These are phyloP conservation scores for Kodamaea nitidulidarum DNA, from an alignment of 805 yeast species.

Conservation along the genomic window DNA sequence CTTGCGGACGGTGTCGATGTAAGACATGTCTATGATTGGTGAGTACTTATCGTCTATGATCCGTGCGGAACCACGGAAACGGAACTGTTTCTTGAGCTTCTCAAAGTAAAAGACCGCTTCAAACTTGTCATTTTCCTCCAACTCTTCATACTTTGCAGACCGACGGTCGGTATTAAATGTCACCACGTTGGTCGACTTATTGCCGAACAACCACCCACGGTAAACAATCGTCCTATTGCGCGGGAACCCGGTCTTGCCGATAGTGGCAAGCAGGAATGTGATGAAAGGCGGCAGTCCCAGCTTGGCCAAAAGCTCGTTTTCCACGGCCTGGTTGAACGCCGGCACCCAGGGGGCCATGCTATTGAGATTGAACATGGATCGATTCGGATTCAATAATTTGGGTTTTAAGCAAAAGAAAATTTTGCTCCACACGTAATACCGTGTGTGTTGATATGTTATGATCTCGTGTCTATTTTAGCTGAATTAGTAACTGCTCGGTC, in stretches of 20 bases:
- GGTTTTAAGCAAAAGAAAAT: background rate
- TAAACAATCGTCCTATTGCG: slow-evolving; percentile 65
- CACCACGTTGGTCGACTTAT: slow-evolving; percentile 60
- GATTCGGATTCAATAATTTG: background rate
- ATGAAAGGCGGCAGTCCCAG: slow-evolving; percentile 44
- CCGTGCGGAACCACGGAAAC: slow-evolving; percentile 66
- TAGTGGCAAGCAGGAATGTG: slow-evolving; percentile 65
- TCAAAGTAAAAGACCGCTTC: slow-evolving; percentile 78
- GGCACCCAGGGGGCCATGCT: slow-evolving; percentile 76
- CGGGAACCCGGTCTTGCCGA: slow-evolving; percentile 47
- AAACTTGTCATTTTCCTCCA: slow-evolving; percentile 48
- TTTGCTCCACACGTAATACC: background rate
- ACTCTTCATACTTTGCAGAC: slow-evolving; percentile 57
- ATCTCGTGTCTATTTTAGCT: slow-evolving; percentile 1
- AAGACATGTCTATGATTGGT: slow-evolving; percentile 31
- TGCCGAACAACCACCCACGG: slow-evolving; percentile 73
- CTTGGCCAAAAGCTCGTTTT: slow-evolving; percentile 34
- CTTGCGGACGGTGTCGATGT: slow-evolving; percentile 21
- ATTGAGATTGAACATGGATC: slow-evolving; percentile 25
- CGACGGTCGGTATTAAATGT: slow-evolving; percentile 71
- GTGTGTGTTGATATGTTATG: background rate
- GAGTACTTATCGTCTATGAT: slow-evolving; percentile 29
- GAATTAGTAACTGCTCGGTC: slow-evolving; percentile 5
- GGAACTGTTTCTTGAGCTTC: slow-evolving; percentile 58
- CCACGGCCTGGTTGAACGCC: slow-evolving; percentile 50